A percentile compares a stretch with the other conserved stretches of the same genome.
Evolutionary conservation across 805 yeast genomes (phyloP).

Genomic region (Lipomyces lipofer): DNA sequence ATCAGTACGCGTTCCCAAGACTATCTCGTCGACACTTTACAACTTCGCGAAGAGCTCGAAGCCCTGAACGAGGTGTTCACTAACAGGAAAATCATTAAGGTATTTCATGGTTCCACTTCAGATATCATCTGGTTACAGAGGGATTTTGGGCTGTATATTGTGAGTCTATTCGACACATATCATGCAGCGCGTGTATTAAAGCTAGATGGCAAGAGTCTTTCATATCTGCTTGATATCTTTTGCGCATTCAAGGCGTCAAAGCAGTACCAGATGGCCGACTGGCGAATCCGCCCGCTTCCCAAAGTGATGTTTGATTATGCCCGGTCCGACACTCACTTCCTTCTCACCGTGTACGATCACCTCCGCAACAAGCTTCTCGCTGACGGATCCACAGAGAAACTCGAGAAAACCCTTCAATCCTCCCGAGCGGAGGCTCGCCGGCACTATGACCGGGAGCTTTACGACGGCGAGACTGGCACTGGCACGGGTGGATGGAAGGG

Average conservation of each 20-base stretch:
- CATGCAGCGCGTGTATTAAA: slow-evolving; percentile 83
- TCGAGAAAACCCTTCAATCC: slow-evolving; percentile 62
- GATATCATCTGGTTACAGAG: slow-evolving; percentile 97
- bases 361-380: slow-evolving; percentile 58
- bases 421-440: slow-evolving; percentile 78
- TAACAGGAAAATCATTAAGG: slow-evolving; percentile 77
- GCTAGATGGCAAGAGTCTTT: slow-evolving; percentile 78
- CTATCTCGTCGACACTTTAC: slow-evolving; percentile 82
- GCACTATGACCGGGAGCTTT: slow-evolving; percentile 78
- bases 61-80: slow-evolving; percentile 73
- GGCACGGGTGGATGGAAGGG: slow-evolving; percentile 62
- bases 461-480: slow-evolving; percentile 42
- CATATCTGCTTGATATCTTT: slow-evolving; percentile 74
- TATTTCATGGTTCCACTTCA: slow-evolving; percentile 95
- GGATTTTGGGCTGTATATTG: slow-evolving; percentile 88
- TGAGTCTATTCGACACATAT: slow-evolving; percentile 86
- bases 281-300: slow-evolving; percentile 88
- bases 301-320: slow-evolving; percentile 81
- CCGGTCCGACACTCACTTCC: slow-evolving; percentile 90
- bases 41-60: slow-evolving; percentile 69
- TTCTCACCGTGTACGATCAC: slow-evolving; percentile 75
- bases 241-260: slow-evolving; percentile 87
- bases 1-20: slow-evolving; percentile 79
- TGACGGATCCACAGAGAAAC: slow-evolving; percentile 7
- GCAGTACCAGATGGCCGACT: slow-evolving; percentile 93